Evolutionary conservation across 1,139 yeast genomes (phyloP), one percentile per base, ranked within the genome.

Genomic region (Hanseniaspora gamundiae): DNA sequence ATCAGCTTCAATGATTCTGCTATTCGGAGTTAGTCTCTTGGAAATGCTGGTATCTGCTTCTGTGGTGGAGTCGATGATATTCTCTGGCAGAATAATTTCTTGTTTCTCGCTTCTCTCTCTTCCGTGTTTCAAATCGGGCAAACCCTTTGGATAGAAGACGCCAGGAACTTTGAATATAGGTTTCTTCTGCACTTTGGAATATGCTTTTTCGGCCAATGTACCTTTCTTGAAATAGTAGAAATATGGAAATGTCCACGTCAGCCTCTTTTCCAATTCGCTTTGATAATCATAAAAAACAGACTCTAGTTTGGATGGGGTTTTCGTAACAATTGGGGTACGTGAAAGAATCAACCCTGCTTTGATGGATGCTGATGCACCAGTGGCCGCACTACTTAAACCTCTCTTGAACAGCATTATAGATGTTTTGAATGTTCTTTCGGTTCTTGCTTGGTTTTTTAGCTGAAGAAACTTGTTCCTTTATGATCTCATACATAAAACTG

Each of bases 241-340:
- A 54, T 81, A 79, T 5, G 98, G 97, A 63, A 91, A 91, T 0
- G 97, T 87, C 95, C 96, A 87, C 95, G 88, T 87, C 52, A 91
- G 71, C 58, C 97, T 74, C 57, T 79, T 80, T 71, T 88, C 88
- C 49, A 91, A 71, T 59, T 84, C 94, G 48, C 76, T 75, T 64
- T 88, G 95, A 61, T 93, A 93, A 48, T 76, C 70, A 61, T 81
- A 84, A 64, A 81, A 91, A 45, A 78, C 79, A 49, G 69, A 60
- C 57, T 87, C 96, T 54, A 91, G 81, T 46, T 71, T 74, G 10
- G 81, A 71, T 45, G 79, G 66, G 49, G 83, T 93, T 17, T 84
- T 80, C 2, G 95, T 84, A 45, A 91, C 75, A 40, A 91, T 70
- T 26, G 98, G 98, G 42, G 71, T 74, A 63, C 98, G 74, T 39